Conservation (phyloP, 305 asterid genomes). For the Fraxinus ornus region DNA sequence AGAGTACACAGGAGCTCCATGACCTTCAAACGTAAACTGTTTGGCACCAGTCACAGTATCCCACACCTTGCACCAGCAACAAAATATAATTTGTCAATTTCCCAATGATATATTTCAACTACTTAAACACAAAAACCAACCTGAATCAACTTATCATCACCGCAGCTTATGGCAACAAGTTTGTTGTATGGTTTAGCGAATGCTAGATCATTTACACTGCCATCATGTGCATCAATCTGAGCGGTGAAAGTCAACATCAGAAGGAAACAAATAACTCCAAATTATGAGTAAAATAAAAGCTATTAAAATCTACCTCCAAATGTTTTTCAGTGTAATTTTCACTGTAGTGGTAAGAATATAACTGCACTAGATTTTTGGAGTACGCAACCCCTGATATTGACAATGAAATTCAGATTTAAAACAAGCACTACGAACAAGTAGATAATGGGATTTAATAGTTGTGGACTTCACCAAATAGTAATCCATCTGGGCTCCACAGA, state of each 20-base stretch:
- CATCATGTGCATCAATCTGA: constrained; percentile 68
- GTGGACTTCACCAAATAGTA: constrained; percentile 49
- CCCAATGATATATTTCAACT: not conserved
- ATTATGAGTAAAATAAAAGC: not conserved
- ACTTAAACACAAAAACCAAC: constrained; percentile 24
- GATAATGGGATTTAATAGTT: not conserved
- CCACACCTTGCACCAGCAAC: constrained; percentile 49
- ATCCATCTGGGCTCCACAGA: constrained; percentile 62
- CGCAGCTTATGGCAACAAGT: constrained; percentile 56
- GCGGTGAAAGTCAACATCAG: constrained; percentile 12
- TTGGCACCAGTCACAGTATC: constrained; percentile 50
- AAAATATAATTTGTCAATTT: constrained; percentile 23
- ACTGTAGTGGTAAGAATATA: constrained; percentile 34
- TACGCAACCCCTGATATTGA: constrained; percentile 55
- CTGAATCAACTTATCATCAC: constrained; percentile 64
- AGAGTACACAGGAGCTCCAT: constrained; percentile 61
- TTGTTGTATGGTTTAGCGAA: constrained; percentile 44
- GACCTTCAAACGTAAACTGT: constrained; percentile 61
- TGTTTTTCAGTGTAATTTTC: constrained; percentile 33
- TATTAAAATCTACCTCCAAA: constrained; percentile 44
- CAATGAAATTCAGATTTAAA: constrained; percentile 10
- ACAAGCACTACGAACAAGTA: not conserved
- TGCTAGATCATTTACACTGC: constrained; percentile 65
- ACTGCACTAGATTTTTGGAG: constrained; percentile 39
- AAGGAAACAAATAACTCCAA: not conserved